These are phyloP conservation scores for Camellia sinensis DNA, from an alignment of 148 eudicot genomes.

Conservation along the genomic window DNA sequence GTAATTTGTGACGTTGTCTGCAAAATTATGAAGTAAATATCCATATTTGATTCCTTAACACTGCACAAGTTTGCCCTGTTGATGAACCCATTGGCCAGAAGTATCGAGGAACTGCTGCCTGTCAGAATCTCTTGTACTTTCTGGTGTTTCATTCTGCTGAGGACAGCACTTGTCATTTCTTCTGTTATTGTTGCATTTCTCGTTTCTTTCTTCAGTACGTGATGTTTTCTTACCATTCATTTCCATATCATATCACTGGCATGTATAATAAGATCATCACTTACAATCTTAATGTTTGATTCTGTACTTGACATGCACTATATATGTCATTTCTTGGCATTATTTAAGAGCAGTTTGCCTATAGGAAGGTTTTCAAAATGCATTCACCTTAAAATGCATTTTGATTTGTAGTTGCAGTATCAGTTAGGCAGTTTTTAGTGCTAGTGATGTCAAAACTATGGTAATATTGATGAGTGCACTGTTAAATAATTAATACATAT, in stretches of 20 bases:
- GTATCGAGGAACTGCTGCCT: conserved; percentile 75
- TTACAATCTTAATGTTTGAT: no score
- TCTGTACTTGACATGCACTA: no score
- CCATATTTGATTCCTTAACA: conserved; percentile 34
- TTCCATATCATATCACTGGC: background rate
- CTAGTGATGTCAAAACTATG: no score
- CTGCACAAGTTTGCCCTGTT: conserved; percentile 50
- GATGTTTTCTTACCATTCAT: background rate
- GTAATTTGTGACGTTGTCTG: no score
- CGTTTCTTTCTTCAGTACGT: conserved; percentile 70
- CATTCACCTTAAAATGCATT: no score
- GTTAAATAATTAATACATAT: background rate
- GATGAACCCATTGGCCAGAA: conserved; percentile 70
- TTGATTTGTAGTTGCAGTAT: no score
- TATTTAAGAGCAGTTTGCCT: background rate
- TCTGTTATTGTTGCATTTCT: conserved; percentile 61
- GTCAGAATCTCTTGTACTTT: conserved; percentile 21
- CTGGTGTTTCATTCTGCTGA: conserved; percentile 51
- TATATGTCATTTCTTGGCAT: background rate
- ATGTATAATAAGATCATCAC: no score
- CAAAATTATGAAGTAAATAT: no score
- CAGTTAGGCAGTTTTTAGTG: no score
- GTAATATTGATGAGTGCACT: no score
- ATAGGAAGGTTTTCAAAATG: no score
- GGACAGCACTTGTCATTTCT: conserved; percentile 61